Base-by-base conservation (phyloP, 2,329 filamentous ascomycete genomes). In the Fusarium brachygibbosum region DNA sequence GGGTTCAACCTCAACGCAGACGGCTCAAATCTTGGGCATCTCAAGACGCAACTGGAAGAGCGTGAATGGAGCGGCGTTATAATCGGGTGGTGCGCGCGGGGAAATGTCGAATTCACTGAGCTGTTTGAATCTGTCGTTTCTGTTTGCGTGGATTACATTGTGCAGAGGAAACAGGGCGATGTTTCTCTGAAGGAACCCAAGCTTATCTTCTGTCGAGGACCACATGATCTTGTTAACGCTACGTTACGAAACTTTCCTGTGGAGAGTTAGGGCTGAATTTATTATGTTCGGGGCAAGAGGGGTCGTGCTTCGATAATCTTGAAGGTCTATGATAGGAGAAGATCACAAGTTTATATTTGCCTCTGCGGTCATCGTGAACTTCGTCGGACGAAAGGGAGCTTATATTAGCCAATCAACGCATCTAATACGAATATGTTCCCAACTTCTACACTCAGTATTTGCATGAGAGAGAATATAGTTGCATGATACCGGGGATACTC, bases 141-240 rank as follows among this genome's bases (percentile, higher is more conserved):
- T 3, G 3, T 35, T 28, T 68, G 58, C 2, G 29, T 46, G 6
- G 42, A 68, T 25, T 29, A 58, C 6, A n/a, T 50, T 1, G 51
- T 58, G 1, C 17, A 48, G 12, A 45, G 7, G 9, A 68, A 31
- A 42, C 48, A 54, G 13, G 48, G 37, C 1, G 9, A 50, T 7
- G 1, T 1, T 2, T 37, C 21, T 2, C 12, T 13, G 3, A 31
- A 28, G 7, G 46, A 68, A 11, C 63, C 64, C 0, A 68, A 35
- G 21, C 63, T 68, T 1, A 68, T 68, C 1, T 68, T 68, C 8
- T 68, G 58, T 14, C 58, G 58, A 0, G 48, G 58, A 3, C 51
- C 58, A 0, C 51, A 59, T 1, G 58, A 68, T 6, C 12, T 68
- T 1, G 52, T 68, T 0, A 64, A 59, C 2, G 52, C 63, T 1